Evolutionary conservation across 2,329 filamentous ascomycete species (phyloP).

Genomic region (Xylaria sp.): DNA sequence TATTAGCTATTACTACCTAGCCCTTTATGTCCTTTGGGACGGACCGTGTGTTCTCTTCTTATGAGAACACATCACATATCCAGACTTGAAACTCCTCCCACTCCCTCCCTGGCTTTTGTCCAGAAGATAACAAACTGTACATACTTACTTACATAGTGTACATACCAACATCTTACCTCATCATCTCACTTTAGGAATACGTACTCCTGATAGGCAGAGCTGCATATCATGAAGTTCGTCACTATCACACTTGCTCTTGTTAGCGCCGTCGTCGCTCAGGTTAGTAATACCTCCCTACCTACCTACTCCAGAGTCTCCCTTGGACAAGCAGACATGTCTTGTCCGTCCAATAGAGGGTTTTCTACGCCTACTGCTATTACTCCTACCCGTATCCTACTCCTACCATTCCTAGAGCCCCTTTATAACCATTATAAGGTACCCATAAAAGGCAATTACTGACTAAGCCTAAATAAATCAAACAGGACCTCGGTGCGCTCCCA

Average conservation of each 20-base stretch:
- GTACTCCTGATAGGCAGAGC: background rate
- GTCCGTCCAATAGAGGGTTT: background rate
- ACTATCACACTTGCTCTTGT: conserved; percentile 63
- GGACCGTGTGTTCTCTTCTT: background rate
- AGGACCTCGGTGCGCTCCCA: conserved; percentile 57
- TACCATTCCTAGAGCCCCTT: background rate
- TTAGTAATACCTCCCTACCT: background rate
- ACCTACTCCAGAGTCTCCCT: background rate
- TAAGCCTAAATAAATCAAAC: background rate
- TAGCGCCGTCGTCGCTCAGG: conserved; percentile 63
- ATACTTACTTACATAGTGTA: too few species aligned
- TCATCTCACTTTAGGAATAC: background rate
- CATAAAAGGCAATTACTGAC: background rate
- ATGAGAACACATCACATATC: background rate
- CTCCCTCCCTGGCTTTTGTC: background rate
- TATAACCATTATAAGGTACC: background rate
- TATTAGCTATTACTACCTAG: too few species aligned
- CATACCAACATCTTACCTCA: background rate
- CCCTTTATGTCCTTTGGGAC: too few species aligned
- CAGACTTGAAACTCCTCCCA: conserved; percentile 1
- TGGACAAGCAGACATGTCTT: too few species aligned
- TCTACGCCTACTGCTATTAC: background rate
- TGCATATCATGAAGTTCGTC: conserved; percentile 59
- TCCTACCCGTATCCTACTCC: too few species aligned
- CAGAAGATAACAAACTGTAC: background rate